Base-by-base conservation (phyloP, 2,329 filamentous ascomycete genomes). In the Coniochaeta prunicola region DNA sequence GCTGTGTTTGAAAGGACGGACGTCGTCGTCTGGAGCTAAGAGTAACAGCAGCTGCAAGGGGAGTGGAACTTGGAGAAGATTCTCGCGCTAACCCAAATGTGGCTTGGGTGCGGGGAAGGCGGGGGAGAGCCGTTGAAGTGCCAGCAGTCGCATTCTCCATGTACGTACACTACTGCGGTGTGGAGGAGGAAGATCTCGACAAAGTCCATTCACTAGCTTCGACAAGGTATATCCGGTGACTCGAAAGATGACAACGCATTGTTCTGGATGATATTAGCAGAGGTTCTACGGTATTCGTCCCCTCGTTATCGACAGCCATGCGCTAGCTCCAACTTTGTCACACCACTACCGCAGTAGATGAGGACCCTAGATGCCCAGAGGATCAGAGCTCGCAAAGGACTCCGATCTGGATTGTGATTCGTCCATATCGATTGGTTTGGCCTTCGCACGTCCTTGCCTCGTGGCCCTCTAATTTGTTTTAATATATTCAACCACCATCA, bases 71-170 rank as follows among this genome's bases (percentile, higher is more conserved):
- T 55, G 53, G 53, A 34, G 53, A 55, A 19, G 30, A 19, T 33
- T n/a, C 30, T 55, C n/a, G 17, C 7, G 53, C 28, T 36, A 33
- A 34, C 10, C 53, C 19, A 30, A 34, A 33, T 33, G n/a, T 13
- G n/a, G 53, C 19, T 55, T 55, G 33, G 53, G 36, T 55, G 53
- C 53, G 53, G 53, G 33, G 53, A 55, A 55, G 53, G 33, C 13
- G 53, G 53, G 33, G 53, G 36, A 33, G 19, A 12, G 28, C 30
- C 10, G 17, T 33, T 21, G 53, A 21, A 55, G 30, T 38, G 6
- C 7, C 17, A 12, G 13, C 53, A 13, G n/a, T n/a, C n/a, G n/a
- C n/a, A n/a, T n/a, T n/a, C n/a, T n/a, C n/a, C n/a, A n/a, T n/a
- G n/a, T n/a, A n/a, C n/a, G n/a, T n/a, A n/a, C n/a, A n/a, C n/a